A percentile compares a stretch with the other conserved stretches of the same genome.
Evolutionary conservation across 2,329 filamentous ascomycete genomes (phyloP).

Genomic region (Meredithiella fracta): DNA sequence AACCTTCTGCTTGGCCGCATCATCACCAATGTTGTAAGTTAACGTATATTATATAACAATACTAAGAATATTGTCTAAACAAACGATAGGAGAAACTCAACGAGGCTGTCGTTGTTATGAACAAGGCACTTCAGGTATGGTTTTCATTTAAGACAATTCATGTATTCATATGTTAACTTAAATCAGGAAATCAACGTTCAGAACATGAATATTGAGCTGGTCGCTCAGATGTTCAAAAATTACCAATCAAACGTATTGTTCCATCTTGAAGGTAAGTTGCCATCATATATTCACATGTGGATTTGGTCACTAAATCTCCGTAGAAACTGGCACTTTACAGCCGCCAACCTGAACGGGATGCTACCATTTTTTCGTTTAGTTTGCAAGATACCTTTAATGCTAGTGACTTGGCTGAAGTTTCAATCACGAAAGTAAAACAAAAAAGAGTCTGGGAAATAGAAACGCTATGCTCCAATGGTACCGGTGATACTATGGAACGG

Average conservation of each 20-base stretch:
- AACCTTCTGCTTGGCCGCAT: slow-evolving; percentile 84
- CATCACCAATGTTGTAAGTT: slow-evolving; percentile 85
- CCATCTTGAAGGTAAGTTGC: slow-evolving; percentile 68
- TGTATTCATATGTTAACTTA: background rate
- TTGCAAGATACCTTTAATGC: too few relatives aligned
- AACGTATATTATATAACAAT: background rate
- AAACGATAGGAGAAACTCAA: slow-evolving; percentile 76
- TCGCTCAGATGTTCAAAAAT: slow-evolving; percentile 99
- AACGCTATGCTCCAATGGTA: too few relatives aligned
- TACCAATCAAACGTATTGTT: slow-evolving; percentile 97
- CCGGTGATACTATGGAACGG: too few relatives aligned
- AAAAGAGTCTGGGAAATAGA: too few relatives aligned
- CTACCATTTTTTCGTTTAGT: too few relatives aligned
- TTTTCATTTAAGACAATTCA: background rate
- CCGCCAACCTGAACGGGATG: slow-evolving; percentile 46
- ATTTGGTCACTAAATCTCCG: slow-evolving; percentile 13
- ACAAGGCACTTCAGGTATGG: slow-evolving; percentile 68
- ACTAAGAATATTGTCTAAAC: slow-evolving; percentile 11
- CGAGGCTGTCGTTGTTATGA: slow-evolving; percentile 80
- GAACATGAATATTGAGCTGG: slow-evolving; percentile 97
- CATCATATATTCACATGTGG: background rate
- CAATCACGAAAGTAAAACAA: too few relatives aligned
- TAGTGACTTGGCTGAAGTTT: too few relatives aligned
- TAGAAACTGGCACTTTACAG: slow-evolving; percentile 70
- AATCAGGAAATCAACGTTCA: slow-evolving; percentile 86